These are phyloP conservation scores for Sclerotinia spermophila DNA, from an alignment of 2,329 filamentous ascomycete species.

Conservation along the genomic window DNA sequence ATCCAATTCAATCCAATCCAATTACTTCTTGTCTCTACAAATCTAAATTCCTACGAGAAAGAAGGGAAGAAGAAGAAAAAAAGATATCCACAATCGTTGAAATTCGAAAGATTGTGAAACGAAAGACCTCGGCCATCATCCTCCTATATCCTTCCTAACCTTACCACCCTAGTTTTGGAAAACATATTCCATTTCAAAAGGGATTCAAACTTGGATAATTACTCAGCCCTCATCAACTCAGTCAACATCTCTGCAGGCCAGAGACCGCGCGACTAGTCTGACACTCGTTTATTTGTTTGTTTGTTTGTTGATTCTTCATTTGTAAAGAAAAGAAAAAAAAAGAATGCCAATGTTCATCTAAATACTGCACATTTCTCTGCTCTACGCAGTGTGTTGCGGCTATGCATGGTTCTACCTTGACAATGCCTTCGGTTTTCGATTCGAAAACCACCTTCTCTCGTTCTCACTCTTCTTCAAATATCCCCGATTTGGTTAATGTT, in stretches of 20 bases:
- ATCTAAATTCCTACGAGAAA: not conserved
- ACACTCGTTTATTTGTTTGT: constrained; percentile 10
- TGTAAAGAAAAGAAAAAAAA: not conserved
- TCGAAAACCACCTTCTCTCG: constrained; percentile 33
- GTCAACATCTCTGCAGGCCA: constrained; percentile 16
- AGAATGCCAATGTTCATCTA: constrained; percentile 16
- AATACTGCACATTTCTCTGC: constrained; percentile 19
- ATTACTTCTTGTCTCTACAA: not conserved
- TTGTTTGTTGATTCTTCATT: constrained; percentile 2
- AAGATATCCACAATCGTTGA: constrained; percentile 7
- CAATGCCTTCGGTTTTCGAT: constrained; percentile 34
- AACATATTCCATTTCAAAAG: not conserved
- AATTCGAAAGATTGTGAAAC: constrained; percentile 17
- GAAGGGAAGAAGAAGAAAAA: not conserved
- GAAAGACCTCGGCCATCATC: not conserved
- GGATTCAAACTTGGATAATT: not conserved
- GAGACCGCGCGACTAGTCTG: constrained; percentile 7
- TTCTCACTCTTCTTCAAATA: constrained; percentile 36
- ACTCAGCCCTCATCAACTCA: constrained; percentile 13
- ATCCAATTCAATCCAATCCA: not conserved
- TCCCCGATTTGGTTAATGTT: constrained; percentile 32
- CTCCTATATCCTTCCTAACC: not conserved
- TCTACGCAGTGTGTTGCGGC: constrained; percentile 26
- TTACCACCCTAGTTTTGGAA: not conserved
- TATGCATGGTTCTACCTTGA: constrained; percentile 35